Evolutionary conservation across 2,329 filamentous ascomycete species (phyloP).

Genomic region (Metarhizium sp.): DNA sequence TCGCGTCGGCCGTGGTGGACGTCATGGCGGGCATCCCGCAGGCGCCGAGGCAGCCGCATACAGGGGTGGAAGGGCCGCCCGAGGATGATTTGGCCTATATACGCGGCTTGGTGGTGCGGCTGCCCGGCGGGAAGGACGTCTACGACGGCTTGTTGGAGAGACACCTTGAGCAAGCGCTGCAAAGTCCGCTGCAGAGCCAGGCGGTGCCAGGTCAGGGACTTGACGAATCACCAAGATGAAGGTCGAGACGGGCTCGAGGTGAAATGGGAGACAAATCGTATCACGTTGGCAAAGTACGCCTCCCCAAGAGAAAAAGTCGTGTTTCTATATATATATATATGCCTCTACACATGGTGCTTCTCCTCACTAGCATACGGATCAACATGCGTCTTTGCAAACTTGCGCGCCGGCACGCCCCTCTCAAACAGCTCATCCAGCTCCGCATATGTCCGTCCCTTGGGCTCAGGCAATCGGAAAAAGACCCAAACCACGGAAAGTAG

Average conservation of each 20-base stretch:
- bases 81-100: constrained; percentile 30
- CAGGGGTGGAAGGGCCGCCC: constrained; percentile 4
- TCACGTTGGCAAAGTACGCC: no score
- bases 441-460: constrained; percentile 37
- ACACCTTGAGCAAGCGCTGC: constrained; percentile 27
- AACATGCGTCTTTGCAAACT: constrained; percentile 24
- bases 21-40: constrained; percentile 32
- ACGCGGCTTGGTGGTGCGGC: constrained; percentile 23
- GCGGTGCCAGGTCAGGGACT: no score
- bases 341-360: neutral
- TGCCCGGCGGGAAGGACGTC: constrained; percentile 27
- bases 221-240: no score
- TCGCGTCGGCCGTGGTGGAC: constrained; percentile 34
- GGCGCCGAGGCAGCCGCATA: constrained; percentile 4
- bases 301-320: no score
- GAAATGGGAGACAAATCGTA: no score
- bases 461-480: constrained; percentile 42
- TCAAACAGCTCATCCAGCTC: constrained; percentile 27
- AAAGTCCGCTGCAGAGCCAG: neutral
- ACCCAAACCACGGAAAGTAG: constrained; percentile 39
- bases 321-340: neutral
- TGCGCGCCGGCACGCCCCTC: constrained; percentile 18
- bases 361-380: constrained; percentile 22
- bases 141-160: constrained; percentile 31
- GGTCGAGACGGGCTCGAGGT: no score